A percentile compares a stretch with the other conserved stretches of the same genome.
These are phyloP conservation scores for Fraxinus pennsylvanica DNA, from an alignment of 257 asterid genomes.

Conservation along the genomic window DNA sequence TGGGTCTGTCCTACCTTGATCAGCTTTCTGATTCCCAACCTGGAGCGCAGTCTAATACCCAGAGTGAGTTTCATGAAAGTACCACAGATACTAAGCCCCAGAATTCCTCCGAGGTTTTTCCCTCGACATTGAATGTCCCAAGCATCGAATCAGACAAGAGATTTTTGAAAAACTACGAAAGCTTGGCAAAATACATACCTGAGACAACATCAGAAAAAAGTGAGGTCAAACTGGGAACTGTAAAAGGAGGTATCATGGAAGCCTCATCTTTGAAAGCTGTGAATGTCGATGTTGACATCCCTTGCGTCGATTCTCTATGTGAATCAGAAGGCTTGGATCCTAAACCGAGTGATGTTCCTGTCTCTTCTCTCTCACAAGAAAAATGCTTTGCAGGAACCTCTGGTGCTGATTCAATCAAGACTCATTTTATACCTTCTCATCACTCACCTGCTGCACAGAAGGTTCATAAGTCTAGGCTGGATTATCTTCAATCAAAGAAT, in stretches of 20 bases:
- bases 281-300: background rate
- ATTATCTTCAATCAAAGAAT: conserved; percentile 8
- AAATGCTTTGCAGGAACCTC: background rate
- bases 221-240: conserved; percentile 21
- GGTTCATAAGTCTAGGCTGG: background rate
- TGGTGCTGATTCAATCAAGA: conserved; percentile 13
- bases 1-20: conserved; percentile 47
- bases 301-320: background rate
- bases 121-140: conserved; percentile 16
- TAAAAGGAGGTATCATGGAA: conserved; percentile 15
- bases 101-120: conserved; percentile 23
- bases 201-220: conserved; percentile 2
- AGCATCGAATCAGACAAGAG: conserved; percentile 8
- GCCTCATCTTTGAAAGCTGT: conserved; percentile 26
- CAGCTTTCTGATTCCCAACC: conserved; percentile 40
- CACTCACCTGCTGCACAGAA: conserved; percentile 14
- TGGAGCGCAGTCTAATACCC: conserved; percentile 24
- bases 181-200: conserved; percentile 12
- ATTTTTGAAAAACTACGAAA: conserved; percentile 9
- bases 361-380: background rate
- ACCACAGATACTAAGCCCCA: conserved; percentile 27
- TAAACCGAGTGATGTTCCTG: conserved; percentile 7
- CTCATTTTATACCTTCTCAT: background rate
- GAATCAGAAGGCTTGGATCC: conserved; percentile 13
- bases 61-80: conserved; percentile 36